These are phyloP conservation scores for Celoporthe dispersa DNA, from an alignment of 2,329 filamentous ascomycete species.

Conservation along the genomic window DNA sequence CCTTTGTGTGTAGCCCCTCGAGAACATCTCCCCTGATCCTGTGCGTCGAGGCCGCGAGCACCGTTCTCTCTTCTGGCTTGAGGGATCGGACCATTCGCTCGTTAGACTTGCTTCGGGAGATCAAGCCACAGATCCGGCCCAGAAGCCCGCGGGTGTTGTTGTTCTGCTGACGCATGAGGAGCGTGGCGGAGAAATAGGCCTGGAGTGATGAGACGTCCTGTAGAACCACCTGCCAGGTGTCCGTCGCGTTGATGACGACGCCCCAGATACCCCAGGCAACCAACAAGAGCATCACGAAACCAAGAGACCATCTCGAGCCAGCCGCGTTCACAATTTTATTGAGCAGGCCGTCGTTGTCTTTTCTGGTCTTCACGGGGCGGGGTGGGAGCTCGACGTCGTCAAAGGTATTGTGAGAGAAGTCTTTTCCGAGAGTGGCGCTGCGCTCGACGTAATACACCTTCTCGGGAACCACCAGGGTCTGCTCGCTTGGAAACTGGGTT, in stretches of 20 bases:
- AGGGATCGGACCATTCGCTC: conserved; percentile 37
- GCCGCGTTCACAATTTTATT: conserved; percentile 32
- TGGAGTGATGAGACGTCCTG: conserved; percentile 43
- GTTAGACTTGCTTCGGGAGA: conserved; percentile 40
- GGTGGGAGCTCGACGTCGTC: not conserved
- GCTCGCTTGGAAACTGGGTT: conserved; percentile 29
- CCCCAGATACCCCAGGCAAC: conserved; percentile 39
- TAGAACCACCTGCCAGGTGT: conserved; percentile 43
- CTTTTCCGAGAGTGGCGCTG: conserved; percentile 26
- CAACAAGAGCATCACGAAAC: conserved; percentile 39
- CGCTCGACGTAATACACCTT: conserved; percentile 28
- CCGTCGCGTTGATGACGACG: conserved; percentile 37
- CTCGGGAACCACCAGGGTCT: conserved; percentile 15
- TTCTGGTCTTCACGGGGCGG: conserved; percentile 12
- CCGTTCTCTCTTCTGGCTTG: conserved; percentile 29
- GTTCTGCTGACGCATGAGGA: conserved; percentile 45
- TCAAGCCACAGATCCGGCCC: conserved; percentile 38
- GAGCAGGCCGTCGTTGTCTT: conserved; percentile 20
- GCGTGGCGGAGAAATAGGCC: conserved; percentile 43
- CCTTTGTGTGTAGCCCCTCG: conserved; percentile 35
- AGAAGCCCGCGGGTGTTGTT: conserved; percentile 39
- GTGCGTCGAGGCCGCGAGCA: conserved; percentile 30
- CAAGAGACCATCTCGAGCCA: conserved; percentile 33
- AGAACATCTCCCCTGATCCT: conserved; percentile 34
- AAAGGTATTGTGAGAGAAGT: conserved; percentile 23